A percentile compares a stretch with the other conserved stretches of the same genome.
Conservation (phyloP, 805 yeast species). For the Cyberlindnera amylophila region DNA sequence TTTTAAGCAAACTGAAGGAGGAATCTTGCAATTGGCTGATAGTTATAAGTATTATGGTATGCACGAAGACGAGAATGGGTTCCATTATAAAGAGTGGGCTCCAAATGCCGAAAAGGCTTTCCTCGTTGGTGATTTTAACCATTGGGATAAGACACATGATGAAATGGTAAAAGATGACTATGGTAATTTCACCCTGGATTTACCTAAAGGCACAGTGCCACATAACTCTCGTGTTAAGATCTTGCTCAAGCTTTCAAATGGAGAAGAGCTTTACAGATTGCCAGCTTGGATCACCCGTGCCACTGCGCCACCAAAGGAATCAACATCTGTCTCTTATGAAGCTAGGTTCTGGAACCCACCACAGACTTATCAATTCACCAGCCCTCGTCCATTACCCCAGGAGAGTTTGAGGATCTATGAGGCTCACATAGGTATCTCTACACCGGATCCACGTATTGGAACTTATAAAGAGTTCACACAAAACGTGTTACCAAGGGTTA, state of each 20-base stretch:
- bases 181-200: slow-evolving; percentile 63
- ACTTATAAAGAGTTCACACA: slow-evolving; percentile 80
- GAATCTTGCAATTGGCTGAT: slow-evolving; percentile 65
- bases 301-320: slow-evolving; percentile 61
- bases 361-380: slow-evolving; percentile 42
- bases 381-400: slow-evolving; percentile 55
- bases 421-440: slow-evolving; percentile 93
- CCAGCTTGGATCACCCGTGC: slow-evolving; percentile 91
- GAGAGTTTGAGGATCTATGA: slow-evolving; percentile 75
- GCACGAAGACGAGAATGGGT: slow-evolving; percentile 46
- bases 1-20: slow-evolving; percentile 58
- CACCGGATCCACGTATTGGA: slow-evolving; percentile 84
- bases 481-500: slow-evolving; percentile 79
- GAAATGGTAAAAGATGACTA: slow-evolving; percentile 56
- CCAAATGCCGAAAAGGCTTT: slow-evolving; percentile 79
- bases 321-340: slow-evolving; percentile 55
- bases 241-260: slow-evolving; percentile 58
- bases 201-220: slow-evolving; percentile 69
- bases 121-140: slow-evolving; percentile 89
- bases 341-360: slow-evolving; percentile 92
- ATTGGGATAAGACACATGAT: slow-evolving; percentile 69
- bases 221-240: slow-evolving; percentile 81
- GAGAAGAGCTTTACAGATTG: slow-evolving; percentile 69
- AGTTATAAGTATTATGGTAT: slow-evolving; percentile 78
- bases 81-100: slow-evolving; percentile 78